Conservation (phyloP, 2,329 filamentous ascomycete species). For the Elsinoe perseae region DNA sequence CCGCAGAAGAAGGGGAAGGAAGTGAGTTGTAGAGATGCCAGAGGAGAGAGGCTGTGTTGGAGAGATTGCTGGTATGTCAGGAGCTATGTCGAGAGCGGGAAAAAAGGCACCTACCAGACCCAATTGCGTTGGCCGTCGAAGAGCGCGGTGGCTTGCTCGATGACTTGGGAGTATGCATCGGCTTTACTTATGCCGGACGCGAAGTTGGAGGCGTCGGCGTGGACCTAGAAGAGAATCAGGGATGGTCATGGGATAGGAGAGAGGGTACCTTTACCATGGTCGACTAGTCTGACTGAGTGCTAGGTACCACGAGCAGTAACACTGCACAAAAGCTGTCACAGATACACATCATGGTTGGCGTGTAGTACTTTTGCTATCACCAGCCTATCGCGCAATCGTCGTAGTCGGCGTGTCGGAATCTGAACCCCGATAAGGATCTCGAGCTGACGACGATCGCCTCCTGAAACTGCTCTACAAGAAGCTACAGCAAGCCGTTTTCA, state of each 20-base stretch:
- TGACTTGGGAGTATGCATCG: constrained; percentile 65
- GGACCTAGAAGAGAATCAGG: constrained; percentile 44
- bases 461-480: not conserved
- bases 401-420: not conserved
- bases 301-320: not conserved
- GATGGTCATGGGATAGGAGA: not conserved
- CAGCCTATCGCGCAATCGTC: not conserved
- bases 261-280: not conserved
- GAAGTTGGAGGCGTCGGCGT: constrained; percentile 74
- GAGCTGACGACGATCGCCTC: not conserved
- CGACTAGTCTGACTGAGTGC: not conserved
- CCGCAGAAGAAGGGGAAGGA: constrained; percentile 53
- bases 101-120: constrained; percentile 41
- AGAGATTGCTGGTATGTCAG: constrained; percentile 54
- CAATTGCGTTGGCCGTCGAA: constrained; percentile 70
- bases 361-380: not conserved
- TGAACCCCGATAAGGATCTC: not conserved
- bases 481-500: too few relatives aligned
- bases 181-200: constrained; percentile 57
- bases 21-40: constrained; percentile 75
- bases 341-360: not conserved
- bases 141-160: constrained; percentile 61
- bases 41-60: constrained; percentile 66
- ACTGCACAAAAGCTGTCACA: not conserved
- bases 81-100: not conserved